phyloP scores from a whole-genome alignment of 306 rosid species.

The Notholithocarpus densiflorus region DNA sequence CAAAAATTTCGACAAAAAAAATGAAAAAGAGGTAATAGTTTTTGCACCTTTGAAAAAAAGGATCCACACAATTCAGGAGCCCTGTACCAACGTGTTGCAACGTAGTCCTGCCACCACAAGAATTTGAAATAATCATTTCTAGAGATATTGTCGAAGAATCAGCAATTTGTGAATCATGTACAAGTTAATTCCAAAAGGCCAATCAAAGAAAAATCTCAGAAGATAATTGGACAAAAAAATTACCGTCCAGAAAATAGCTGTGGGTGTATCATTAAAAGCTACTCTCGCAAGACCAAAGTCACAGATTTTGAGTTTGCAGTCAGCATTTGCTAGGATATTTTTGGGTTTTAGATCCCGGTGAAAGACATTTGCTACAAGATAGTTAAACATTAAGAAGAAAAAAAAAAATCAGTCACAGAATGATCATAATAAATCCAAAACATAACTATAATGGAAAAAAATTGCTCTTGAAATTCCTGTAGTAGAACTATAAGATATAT shows the following conservation, averaged over 20 bases:
- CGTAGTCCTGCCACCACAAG: constrained; percentile 72
- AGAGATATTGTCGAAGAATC: constrained; percentile 10
- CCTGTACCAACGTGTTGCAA: constrained; percentile 98
- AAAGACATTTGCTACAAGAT: constrained; percentile 86
- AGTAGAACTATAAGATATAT: constrained; percentile 16
- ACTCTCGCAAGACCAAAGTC: constrained; percentile 99
- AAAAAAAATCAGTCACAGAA: constrained; percentile 29
- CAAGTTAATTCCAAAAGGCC: neutral
- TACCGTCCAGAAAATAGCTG: constrained; percentile 99
- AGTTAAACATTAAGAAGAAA: constrained; percentile 32
- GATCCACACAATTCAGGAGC: constrained; percentile 99
- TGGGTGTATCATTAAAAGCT: constrained; percentile 97
- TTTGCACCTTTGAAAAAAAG: constrained; percentile 87
- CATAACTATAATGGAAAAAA: constrained; percentile 17
- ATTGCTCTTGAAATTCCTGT: neutral
- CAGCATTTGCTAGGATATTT: constrained; percentile 97
- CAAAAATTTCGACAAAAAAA: neutral
- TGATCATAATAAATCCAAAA: constrained; percentile 10
- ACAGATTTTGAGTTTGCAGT: constrained; percentile 97
- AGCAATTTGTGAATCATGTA: neutral
- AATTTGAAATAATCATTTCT: constrained; percentile 12
- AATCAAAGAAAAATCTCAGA: neutral
- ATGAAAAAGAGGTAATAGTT: constrained; percentile 13
- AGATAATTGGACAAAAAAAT: constrained; percentile 18
- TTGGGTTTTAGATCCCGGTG: constrained; percentile 98